Base-by-base conservation (phyloP, 2,329 filamentous ascomycete species). In the Leptographium flavum region DNA sequence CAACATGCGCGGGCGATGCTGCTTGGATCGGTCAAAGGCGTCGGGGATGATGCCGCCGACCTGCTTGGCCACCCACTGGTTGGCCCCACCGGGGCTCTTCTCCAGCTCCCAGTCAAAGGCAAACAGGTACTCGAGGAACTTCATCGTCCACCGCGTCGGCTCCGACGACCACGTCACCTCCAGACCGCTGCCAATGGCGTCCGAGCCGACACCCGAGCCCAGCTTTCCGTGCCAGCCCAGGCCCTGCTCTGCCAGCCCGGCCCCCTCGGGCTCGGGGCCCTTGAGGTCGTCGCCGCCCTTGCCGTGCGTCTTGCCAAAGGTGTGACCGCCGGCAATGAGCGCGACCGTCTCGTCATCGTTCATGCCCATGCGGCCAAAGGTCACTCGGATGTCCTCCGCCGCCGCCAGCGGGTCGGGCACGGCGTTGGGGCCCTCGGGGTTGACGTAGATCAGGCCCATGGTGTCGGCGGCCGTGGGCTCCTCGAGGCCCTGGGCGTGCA, bases 371-470 rank as follows among this genome's bases (percentile, higher is more conserved):
- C 82, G 81, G 51, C 70, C 70, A 54, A 87, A 88, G 17, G 83
- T 85, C 47, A 69, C 71, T 51, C 81, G 81, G 57, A 87, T 87
- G 55, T 88, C 83, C 47, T 70, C 63, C 36, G 76, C 83, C 2
- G 83, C 72, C 14, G 79, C 79, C 35, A 79, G 61, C 19, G 81
- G 79, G 57, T 87, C 81, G 3, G 81, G 79, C 45, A 73, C 73
- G 49, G 76, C 81, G 53, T 87, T 78, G 25, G 83, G 83, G 8
- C 83, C 83, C 61, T 87, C 80, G 3, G 83, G 83, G 66, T 88
- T 87, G 49, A 87, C 82, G 60, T 88, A 88, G 59, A 88, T 87
- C 55, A 88, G 65, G 57, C 83, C 83, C 77, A 84, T 83, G 63
- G 83, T 76, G 27, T 78, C 68, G 37, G 82, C 77, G 8, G 68